Percentiles rank a stretch among this genome's conserved stretches.
Evolutionary conservation across 805 yeast species (phyloP).

Genomic region (Starmerella potacharoeniae): DNA sequence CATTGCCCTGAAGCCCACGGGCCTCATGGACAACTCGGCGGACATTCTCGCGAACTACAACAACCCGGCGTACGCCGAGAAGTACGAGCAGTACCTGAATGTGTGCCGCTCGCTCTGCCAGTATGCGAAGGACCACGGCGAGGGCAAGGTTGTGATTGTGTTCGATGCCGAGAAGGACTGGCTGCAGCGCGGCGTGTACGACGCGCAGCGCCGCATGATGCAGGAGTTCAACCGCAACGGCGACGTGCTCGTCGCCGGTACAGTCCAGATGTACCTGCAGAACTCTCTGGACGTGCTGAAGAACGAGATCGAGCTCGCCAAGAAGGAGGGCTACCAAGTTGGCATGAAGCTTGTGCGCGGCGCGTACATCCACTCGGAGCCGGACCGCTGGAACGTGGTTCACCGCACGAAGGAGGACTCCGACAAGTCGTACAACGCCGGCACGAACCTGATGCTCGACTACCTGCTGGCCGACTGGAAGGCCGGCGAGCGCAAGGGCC

Average conservation of each 20-base stretch:
- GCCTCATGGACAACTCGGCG: slow-evolving; percentile 68
- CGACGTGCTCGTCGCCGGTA: slow-evolving; percentile 65
- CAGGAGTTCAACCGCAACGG: slow-evolving; percentile 53
- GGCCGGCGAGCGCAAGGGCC: slow-evolving; percentile 43
- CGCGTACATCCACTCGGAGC: slow-evolving; percentile 86
- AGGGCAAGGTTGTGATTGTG: slow-evolving; percentile 49
- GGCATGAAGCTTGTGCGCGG: slow-evolving; percentile 91
- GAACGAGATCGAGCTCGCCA: slow-evolving; percentile 55
- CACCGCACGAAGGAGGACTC: slow-evolving; percentile 68
- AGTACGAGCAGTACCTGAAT: slow-evolving; percentile 49
- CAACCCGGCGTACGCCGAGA: slow-evolving; percentile 38
- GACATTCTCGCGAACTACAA: slow-evolving; percentile 52
- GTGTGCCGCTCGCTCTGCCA: slow-evolving; percentile 57
- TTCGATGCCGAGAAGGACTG: slow-evolving; percentile 83
- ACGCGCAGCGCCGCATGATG: slow-evolving; percentile 73
- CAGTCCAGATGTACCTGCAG: slow-evolving; percentile 82
- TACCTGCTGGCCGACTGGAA: slow-evolving; percentile 38
- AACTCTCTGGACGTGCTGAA: slow-evolving; percentile 54
- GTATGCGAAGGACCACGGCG: slow-evolving; percentile 34
- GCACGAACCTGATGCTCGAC: slow-evolving; percentile 50
- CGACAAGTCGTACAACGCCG: slow-evolving; percentile 64
- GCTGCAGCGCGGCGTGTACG: slow-evolving; percentile 84
- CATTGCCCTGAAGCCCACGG: slow-evolving; percentile 89
- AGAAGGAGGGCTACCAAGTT: slow-evolving; percentile 47
- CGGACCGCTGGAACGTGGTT: slow-evolving; percentile 53